Evolutionary conservation across 805 yeast genomes (phyloP).

Genomic region (Wickerhamomyces rabaulensis): DNA sequence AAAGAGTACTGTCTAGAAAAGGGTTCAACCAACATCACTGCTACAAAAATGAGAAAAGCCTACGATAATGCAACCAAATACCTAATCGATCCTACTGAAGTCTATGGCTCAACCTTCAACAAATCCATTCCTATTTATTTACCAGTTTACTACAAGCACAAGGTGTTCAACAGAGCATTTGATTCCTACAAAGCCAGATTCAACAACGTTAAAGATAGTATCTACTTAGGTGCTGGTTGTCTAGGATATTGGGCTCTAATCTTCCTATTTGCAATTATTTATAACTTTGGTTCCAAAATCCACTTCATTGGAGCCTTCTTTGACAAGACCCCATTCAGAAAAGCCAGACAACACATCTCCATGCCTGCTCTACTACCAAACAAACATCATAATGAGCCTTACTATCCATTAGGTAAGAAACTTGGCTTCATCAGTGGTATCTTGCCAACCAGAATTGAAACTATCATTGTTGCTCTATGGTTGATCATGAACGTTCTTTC

Average conservation of each 20-base stretch:
- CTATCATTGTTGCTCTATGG: constrained; percentile 31
- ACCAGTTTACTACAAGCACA: constrained; percentile 32
- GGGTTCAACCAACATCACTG: constrained; percentile 24
- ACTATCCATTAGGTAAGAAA: constrained; percentile 21
- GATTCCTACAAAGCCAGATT: constrained; percentile 24
- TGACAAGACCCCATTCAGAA: constrained; percentile 5
- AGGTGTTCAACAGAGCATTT: constrained; percentile 21
- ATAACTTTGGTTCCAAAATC: constrained; percentile 12
- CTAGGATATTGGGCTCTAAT: constrained; percentile 45
- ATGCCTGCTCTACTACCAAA: constrained; percentile 2
- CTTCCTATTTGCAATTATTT: constrained; percentile 34
- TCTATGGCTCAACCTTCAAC: constrained; percentile 28
- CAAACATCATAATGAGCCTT: constrained; percentile 3
- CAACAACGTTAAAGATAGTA: constrained; percentile 33
- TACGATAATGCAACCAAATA: constrained; percentile 40
- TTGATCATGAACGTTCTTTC: constrained; percentile 15
- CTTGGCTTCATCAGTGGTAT: constrained; percentile 10
- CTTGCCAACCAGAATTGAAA: constrained; percentile 19
- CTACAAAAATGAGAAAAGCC: constrained; percentile 29
- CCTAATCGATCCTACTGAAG: constrained; percentile 27
- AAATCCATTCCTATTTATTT: constrained; percentile 25
- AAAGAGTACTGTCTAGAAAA: constrained; percentile 20
- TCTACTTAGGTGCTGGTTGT: constrained; percentile 39
- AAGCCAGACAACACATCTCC: constrained; percentile 5
- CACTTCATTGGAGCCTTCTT: constrained; percentile 12